Evolutionary conservation across 2,329 filamentous ascomycete species (phyloP).

Genomic region (Cytospora leucostoma): DNA sequence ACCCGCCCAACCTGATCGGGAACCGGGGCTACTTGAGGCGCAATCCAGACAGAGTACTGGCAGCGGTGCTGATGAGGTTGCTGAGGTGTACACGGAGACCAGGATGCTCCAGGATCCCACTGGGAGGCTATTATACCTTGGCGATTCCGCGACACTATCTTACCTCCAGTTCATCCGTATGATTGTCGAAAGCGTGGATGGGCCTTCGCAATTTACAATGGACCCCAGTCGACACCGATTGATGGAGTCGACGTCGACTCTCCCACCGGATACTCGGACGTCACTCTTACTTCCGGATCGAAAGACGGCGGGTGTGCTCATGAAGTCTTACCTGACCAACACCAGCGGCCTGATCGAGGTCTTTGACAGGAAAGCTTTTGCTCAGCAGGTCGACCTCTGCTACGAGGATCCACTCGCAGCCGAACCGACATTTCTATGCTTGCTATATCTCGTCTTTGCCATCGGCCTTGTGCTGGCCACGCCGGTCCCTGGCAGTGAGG

Average conservation of each 20-base stretch:
- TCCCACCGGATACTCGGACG: constrained; percentile 47
- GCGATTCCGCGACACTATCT: constrained; percentile 63
- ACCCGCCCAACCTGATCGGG: constrained; percentile 24
- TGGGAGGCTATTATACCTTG: constrained; percentile 62
- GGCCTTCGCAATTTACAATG: constrained; percentile 57
- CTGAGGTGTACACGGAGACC: constrained; percentile 54
- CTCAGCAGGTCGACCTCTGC: constrained; percentile 51
- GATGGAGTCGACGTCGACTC: constrained; percentile 53
- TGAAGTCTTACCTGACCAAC: constrained; percentile 63
- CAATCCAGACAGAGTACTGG: constrained; percentile 42
- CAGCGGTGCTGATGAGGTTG: constrained; percentile 56
- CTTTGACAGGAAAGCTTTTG: constrained; percentile 55
- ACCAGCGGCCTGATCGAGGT: constrained; percentile 63
- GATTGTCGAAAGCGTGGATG: constrained; percentile 57
- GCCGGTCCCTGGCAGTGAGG: constrained; percentile 49
- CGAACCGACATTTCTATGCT: constrained; percentile 55
- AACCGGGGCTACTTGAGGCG: constrained; percentile 32
- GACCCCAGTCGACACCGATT: constrained; percentile 60
- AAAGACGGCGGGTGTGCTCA: constrained; percentile 54
- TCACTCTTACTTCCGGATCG: constrained; percentile 58
- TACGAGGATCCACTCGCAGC: constrained; percentile 55
- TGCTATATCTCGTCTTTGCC: constrained; percentile 63
- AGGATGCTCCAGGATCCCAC: constrained; percentile 62
- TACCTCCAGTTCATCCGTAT: constrained; percentile 62
- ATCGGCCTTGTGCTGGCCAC: constrained; percentile 62